phyloP scores from a whole-genome alignment of 768 basidiomycete species.

The Mycena sanguinolenta region DNA sequence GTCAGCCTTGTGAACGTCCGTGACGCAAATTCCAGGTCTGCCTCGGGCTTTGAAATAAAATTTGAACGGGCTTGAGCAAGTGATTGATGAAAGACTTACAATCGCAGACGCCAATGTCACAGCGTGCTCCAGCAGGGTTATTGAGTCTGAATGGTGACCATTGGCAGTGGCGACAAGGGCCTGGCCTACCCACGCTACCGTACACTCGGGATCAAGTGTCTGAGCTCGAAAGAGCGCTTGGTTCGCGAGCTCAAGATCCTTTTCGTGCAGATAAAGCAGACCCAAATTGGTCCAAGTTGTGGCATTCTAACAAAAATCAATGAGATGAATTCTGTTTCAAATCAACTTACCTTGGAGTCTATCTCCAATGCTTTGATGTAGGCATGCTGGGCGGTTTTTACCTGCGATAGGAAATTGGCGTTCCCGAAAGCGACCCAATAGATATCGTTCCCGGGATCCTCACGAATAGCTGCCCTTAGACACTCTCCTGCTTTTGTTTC shows the following conservation, averaged over 20 bases:
- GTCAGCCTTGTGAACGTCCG: constrained; percentile 64
- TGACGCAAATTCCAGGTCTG: constrained; percentile 82
- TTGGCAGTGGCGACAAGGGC: constrained; percentile 75
- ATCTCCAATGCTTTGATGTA: constrained; percentile 91
- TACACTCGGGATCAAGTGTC: constrained; percentile 91
- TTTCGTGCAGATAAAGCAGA: constrained; percentile 84
- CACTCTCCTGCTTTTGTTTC: constrained; percentile 62
- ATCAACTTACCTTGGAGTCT: constrained; percentile 75
- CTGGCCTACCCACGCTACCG: constrained; percentile 92
- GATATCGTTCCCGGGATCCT: constrained; percentile 75
- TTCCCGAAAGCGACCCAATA: constrained; percentile 91
- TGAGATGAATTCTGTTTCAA: neutral
- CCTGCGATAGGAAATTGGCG: constrained; percentile 73
- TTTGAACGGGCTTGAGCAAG: constrained; percentile 11
- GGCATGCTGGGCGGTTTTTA: constrained; percentile 89
- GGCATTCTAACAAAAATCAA: constrained; percentile 65
- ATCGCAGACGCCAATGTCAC: constrained; percentile 68
- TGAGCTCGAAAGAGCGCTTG: constrained; percentile 91
- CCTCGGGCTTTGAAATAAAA: constrained; percentile 72
- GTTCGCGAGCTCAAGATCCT: constrained; percentile 86
- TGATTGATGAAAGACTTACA: constrained; percentile 56
- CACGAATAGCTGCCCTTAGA: constrained; percentile 79
- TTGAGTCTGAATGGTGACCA: constrained; percentile 72
- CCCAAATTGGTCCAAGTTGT: constrained; percentile 90
- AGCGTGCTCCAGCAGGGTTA: constrained; percentile 80